Conservation (phyloP, 192 early-diverging fungal genomes). For the Coemansia sp. region DNA sequence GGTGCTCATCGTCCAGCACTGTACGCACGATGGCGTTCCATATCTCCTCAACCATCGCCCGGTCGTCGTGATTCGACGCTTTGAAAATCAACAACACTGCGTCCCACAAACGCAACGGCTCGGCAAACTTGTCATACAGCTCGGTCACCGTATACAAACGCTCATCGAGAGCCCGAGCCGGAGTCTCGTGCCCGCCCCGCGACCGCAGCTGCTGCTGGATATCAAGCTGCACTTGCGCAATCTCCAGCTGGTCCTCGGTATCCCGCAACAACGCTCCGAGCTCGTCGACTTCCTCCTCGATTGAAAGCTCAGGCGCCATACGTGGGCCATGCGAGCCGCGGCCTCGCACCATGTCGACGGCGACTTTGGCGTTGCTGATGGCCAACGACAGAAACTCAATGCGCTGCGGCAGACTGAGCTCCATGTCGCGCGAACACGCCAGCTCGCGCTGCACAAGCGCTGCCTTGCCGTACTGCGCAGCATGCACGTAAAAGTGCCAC, state of each 20-base stretch:
- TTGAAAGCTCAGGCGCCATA: constrained; percentile 3
- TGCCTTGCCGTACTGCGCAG: constrained; percentile 56
- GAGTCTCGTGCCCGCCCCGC: constrained; percentile 14
- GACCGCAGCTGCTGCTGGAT: constrained; percentile 36
- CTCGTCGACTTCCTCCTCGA: constrained; percentile 48
- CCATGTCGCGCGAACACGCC: constrained; percentile 39
- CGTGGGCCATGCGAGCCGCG: not conserved
- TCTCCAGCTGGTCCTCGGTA: constrained; percentile 57
- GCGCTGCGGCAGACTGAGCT: constrained; percentile 39
- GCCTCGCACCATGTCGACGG: constrained; percentile 35
- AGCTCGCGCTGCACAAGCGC: constrained; percentile 55
- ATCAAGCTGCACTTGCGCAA: constrained; percentile 59
- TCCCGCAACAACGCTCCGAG: constrained; percentile 50
- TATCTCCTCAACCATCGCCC: constrained; percentile 23
- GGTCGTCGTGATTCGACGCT: constrained; percentile 55
- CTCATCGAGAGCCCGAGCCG: constrained; percentile 15
- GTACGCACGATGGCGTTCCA: constrained; percentile 38
- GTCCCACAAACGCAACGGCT: constrained; percentile 52
- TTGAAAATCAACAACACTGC: constrained; percentile 58
- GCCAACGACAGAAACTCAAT: constrained; percentile 65
- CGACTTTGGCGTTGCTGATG: constrained; percentile 63
- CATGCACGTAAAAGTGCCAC: constrained; percentile 66
- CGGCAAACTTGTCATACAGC: constrained; percentile 57
- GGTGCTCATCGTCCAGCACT: constrained; percentile 23
- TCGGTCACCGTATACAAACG: constrained; percentile 35